These are phyloP conservation scores for Eutypella sp. DNA, from an alignment of 2,329 filamentous ascomycete genomes.

Conservation along the genomic window DNA sequence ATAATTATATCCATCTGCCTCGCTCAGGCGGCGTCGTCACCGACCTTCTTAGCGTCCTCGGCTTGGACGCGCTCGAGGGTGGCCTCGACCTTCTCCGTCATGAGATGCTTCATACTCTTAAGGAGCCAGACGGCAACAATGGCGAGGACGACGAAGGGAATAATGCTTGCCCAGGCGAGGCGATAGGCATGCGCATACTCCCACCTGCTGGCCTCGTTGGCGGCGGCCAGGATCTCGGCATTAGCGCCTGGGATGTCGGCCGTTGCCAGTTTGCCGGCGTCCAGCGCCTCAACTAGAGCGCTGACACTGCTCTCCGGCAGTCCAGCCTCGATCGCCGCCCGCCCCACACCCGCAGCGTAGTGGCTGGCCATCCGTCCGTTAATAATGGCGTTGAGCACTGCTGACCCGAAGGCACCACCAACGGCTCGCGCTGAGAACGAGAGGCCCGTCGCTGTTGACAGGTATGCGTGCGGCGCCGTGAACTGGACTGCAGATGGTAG, in stretches of 20 bases:
- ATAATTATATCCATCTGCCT: no score
- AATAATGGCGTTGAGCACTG: slow-evolving; percentile 47
- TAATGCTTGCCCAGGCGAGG: slow-evolving; percentile 44
- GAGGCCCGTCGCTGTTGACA: slow-evolving; percentile 48
- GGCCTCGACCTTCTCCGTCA: slow-evolving; percentile 50
- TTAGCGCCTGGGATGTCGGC: slow-evolving; percentile 33
- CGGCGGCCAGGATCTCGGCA: slow-evolving; percentile 31
- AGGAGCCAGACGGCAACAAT: slow-evolving; percentile 38
- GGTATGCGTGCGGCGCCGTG: slow-evolving; percentile 46
- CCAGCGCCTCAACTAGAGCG: slow-evolving; percentile 34
- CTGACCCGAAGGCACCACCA: slow-evolving; percentile 48
- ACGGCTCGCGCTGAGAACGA: slow-evolving; percentile 49
- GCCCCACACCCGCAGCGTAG: slow-evolving; percentile 34
- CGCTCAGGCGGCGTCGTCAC: no score
- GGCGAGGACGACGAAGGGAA: slow-evolving; percentile 47
- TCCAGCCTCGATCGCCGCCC: slow-evolving; percentile 38
- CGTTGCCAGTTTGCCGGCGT: slow-evolving; percentile 24
- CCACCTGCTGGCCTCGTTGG: slow-evolving; percentile 34
- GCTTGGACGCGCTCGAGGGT: slow-evolving; percentile 43
- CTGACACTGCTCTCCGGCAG: slow-evolving; percentile 33
- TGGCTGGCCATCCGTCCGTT: slow-evolving; percentile 38
- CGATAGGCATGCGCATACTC: slow-evolving; percentile 44
- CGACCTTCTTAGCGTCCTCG: no score
- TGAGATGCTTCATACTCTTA: slow-evolving; percentile 44
- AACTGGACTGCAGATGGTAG: slow-evolving; percentile 48